These are phyloP conservation scores for Inosperma sp. DNA, from an alignment of 768 basidiomycete genomes.

Conservation along the genomic window DNA sequence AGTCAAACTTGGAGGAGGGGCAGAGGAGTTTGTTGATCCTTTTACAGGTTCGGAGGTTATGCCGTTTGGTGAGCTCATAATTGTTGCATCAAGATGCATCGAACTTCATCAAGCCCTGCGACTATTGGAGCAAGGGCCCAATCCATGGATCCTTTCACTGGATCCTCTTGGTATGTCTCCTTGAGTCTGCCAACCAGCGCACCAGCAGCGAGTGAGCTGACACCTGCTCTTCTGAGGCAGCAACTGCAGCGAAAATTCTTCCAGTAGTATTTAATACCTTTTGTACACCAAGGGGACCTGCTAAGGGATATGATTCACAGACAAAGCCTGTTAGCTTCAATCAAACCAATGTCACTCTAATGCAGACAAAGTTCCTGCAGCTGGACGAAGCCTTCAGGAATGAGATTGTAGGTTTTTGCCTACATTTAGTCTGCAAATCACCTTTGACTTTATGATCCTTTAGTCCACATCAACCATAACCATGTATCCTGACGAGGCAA, in stretches of 20 bases:
- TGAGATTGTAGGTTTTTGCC: constrained; percentile 64
- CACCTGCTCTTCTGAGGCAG: constrained; percentile 32
- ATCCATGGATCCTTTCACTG: constrained; percentile 68
- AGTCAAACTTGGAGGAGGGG: constrained; percentile 60
- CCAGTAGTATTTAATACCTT: constrained; percentile 43
- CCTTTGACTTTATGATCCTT: background rate
- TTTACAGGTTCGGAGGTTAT: constrained; percentile 65
- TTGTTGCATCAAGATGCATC: constrained; percentile 46
- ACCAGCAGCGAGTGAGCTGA: constrained; percentile 46
- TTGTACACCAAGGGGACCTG: background rate
- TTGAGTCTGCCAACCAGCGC: constrained; percentile 31
- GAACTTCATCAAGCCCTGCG: constrained; percentile 49
- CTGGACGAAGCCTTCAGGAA: constrained; percentile 63
- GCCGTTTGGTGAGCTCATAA: too few species aligned
- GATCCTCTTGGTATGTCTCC: constrained; percentile 57
- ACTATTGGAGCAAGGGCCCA: constrained; percentile 31
- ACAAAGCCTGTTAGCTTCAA: constrained; percentile 71
- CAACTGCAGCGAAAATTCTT: constrained; percentile 40
- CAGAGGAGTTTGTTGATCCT: constrained; percentile 74
- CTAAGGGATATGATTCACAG: constrained; percentile 32
- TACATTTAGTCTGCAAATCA: background rate
- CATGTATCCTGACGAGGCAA: constrained; percentile 61
- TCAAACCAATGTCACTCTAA: constrained; percentile 72
- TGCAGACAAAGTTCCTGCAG: constrained; percentile 74
- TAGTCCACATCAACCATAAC: constrained; percentile 71